phyloP scores from a whole-genome alignment of 768 basidiomycete genomes.

The Lactarius pseudohatsudake region DNA sequence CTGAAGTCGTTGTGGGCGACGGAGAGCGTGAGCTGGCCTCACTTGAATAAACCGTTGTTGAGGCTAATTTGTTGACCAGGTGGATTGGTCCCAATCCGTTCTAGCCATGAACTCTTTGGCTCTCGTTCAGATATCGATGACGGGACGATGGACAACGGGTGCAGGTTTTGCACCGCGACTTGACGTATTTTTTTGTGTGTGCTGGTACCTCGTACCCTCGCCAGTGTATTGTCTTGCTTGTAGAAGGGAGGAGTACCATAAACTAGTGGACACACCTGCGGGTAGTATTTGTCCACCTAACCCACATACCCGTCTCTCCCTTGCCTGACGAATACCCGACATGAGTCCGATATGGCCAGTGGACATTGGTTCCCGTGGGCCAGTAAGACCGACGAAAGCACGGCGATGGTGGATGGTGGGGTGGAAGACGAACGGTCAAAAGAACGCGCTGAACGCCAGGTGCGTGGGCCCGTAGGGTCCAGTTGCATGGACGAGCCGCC shows the following conservation, averaged over 20 bases:
- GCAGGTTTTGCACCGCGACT: background rate
- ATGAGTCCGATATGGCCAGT: background rate
- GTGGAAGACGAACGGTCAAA: background rate
- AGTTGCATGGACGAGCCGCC: background rate
- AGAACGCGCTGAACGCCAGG: background rate
- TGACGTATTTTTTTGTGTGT: background rate
- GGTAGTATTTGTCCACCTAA: background rate
- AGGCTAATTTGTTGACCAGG: background rate
- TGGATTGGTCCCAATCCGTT: background rate
- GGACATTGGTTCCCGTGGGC: background rate
- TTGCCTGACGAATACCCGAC: background rate
- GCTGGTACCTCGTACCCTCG: background rate
- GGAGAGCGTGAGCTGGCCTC: background rate
- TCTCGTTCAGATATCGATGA: background rate
- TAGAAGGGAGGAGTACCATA: background rate
- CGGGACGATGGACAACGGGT: background rate
- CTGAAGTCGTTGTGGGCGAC: background rate
- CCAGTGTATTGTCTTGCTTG: background rate
- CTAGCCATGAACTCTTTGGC: background rate
- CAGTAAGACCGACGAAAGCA: background rate
- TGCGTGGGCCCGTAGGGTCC: background rate
- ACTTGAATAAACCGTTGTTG: background rate
- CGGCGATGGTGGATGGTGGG: background rate
- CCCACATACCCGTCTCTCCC: background rate
- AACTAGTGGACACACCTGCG: background rate